Percentiles rank a stretch among this genome's conserved stretches.
Conservation (phyloP, 2,329 filamentous ascomycete genomes). For the Ophiostoma tasmaniense region DNA sequence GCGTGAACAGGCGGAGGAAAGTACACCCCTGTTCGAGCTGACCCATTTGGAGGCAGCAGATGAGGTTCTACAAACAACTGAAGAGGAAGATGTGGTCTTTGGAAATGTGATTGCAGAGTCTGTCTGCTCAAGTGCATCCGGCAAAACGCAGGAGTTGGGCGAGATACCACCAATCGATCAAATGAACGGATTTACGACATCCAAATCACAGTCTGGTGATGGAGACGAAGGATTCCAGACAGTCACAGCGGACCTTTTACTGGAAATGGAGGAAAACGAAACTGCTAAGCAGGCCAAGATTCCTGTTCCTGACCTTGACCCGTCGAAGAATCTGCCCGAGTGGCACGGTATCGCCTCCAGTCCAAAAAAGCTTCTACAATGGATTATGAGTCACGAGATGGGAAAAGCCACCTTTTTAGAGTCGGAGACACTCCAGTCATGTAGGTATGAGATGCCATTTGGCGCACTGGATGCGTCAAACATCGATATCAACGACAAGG, state of each 20-base stretch:
- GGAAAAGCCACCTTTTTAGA: not conserved
- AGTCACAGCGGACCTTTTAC: not conserved
- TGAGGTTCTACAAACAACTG: not conserved
- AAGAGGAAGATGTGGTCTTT: not conserved
- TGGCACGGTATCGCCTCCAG: not conserved
- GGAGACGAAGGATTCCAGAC: not conserved
- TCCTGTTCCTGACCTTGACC: not conserved
- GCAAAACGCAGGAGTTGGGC: no score
- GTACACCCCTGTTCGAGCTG: not conserved
- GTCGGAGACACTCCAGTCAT: not conserved
- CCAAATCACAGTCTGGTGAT: not conserved
- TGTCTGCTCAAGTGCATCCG: not conserved
- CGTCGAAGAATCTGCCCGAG: not conserved
- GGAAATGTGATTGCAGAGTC: not conserved
- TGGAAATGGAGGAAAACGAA: slow-evolving; percentile 3
- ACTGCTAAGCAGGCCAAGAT: slow-evolving; percentile 13
- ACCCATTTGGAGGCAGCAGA: not conserved
- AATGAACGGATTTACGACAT: not conserved
- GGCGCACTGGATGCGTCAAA: not conserved
- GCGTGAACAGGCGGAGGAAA: not conserved
- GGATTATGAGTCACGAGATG: not conserved
- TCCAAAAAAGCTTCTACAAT: slow-evolving; percentile 2
- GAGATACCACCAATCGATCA: not conserved
- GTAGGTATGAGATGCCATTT: not conserved
- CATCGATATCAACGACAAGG: not conserved